These are phyloP conservation scores for Serendipita vermifera DNA, from an alignment of 768 basidiomycete genomes.

Conservation along the genomic window DNA sequence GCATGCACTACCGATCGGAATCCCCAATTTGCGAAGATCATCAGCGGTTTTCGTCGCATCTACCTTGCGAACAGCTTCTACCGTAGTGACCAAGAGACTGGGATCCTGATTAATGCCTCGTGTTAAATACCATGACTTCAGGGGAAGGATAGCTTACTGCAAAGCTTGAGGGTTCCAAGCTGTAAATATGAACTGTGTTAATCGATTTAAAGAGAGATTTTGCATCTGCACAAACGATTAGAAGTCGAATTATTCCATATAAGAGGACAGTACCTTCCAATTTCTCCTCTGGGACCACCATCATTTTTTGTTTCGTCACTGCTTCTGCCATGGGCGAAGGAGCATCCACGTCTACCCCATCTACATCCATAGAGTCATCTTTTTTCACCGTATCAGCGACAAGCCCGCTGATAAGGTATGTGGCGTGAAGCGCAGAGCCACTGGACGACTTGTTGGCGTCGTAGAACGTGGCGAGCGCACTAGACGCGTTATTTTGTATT, in stretches of 20 bases:
- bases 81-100: slow-evolving; percentile 29
- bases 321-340: slow-evolving; percentile 25
- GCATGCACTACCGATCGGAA: neutral
- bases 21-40: neutral
- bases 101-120: slow-evolving; percentile 28
- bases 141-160: slow-evolving; percentile 37
- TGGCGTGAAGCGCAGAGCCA: slow-evolving; percentile 34
- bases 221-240: slow-evolving; percentile 30
- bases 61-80: slow-evolving; percentile 21
- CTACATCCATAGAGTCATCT: slow-evolving; percentile 28
- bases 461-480: slow-evolving; percentile 52
- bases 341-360: slow-evolving; percentile 22
- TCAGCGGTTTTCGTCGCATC: slow-evolving; percentile 28
- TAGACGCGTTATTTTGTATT: slow-evolving; percentile 20
- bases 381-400: slow-evolving; percentile 23
- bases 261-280: slow-evolving; percentile 39
- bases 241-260: neutral
- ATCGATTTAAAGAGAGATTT: slow-evolving; percentile 41
- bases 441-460: slow-evolving; percentile 31
- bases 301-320: slow-evolving; percentile 34
- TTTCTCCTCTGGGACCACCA: slow-evolving; percentile 49
- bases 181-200: slow-evolving; percentile 53
- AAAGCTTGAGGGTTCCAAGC: slow-evolving; percentile 52
- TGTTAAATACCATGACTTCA: neutral
- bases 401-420: slow-evolving; percentile 57